Evolutionary conservation across 2,329 filamentous ascomycete species (phyloP).

Genomic region (Penicillium sp.): DNA sequence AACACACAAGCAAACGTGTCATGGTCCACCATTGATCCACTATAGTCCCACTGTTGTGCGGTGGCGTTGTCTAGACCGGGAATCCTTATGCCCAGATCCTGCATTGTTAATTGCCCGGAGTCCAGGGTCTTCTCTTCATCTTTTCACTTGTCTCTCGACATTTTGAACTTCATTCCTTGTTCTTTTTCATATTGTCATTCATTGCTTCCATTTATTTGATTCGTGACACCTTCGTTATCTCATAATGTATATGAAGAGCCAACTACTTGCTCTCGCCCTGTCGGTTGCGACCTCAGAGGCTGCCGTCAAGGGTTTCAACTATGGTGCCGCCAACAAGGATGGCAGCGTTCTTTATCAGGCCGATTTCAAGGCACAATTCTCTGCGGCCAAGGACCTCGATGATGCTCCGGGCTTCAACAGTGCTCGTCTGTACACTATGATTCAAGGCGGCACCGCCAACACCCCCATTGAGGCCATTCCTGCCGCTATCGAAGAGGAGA

Average conservation of each 20-base stretch:
- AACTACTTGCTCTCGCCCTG: slow-evolving; percentile 32
- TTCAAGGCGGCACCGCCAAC: slow-evolving; percentile 54
- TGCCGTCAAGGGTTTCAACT: slow-evolving; percentile 46
- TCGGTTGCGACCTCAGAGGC: slow-evolving; percentile 33
- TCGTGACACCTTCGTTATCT: slow-evolving; percentile 12
- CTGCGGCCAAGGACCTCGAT: slow-evolving; percentile 41
- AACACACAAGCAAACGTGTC: slow-evolving; percentile 21
- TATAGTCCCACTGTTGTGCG: slow-evolving; percentile 8
- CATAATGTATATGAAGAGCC: slow-evolving; percentile 30
- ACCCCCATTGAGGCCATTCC: slow-evolving; percentile 67
- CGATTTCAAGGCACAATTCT: slow-evolving; percentile 43
- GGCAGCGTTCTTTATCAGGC: slow-evolving; percentile 18
- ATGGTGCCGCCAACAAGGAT: slow-evolving; percentile 32
- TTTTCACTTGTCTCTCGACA: slow-evolving; percentile 1
- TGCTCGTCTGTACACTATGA: slow-evolving; percentile 57
- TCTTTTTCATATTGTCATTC: slow-evolving; percentile 9
- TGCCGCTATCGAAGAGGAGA: slow-evolving; percentile 75
- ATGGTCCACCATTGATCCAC: slow-evolving; percentile 14
- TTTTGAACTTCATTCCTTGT: slow-evolving; percentile 2
- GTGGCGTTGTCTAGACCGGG: slow-evolving; percentile 22
- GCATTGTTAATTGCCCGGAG: slow-evolving; percentile 5
- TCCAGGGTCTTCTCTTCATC: slow-evolving; percentile 5
- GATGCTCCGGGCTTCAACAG: slow-evolving; percentile 42
- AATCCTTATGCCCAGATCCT: slow-evolving; percentile 3
- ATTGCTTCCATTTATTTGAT: slow-evolving; percentile 4